Conservation (phyloP, 192 early-diverging fungal species). For the Spinellus fusiger region DNA sequence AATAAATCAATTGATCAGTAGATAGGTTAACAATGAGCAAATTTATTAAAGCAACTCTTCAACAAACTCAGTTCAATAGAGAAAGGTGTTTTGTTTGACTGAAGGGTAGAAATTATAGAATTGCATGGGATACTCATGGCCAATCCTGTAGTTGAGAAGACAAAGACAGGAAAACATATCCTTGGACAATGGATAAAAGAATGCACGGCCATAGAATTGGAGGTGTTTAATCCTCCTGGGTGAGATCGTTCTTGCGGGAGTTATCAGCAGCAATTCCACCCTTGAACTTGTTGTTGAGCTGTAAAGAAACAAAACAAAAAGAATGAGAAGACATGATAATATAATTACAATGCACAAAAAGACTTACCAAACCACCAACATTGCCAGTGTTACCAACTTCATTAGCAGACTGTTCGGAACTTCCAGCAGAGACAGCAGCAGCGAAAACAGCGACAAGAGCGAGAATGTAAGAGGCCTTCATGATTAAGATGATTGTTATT, state of each 20-base stretch:
- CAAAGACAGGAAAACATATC: too few relatives aligned
- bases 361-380: not conserved
- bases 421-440: constrained; percentile 1
- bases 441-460: not conserved
- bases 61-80: too few relatives aligned
- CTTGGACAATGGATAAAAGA: too few relatives aligned
- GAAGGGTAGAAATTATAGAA: too few relatives aligned
- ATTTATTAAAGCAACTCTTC: too few relatives aligned
- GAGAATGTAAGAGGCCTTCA: constrained; percentile 3
- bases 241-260: not conserved
- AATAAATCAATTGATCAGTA: too few relatives aligned
- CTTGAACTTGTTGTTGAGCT: constrained; percentile 4
- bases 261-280: not conserved
- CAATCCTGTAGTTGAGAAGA: too few relatives aligned
- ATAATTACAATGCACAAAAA: not conserved
- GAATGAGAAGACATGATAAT: not conserved
- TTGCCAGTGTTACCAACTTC: not conserved
- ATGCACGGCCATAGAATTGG: too few relatives aligned
- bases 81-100: too few relatives aligned
- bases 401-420: not conserved
- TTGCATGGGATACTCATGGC: too few relatives aligned
- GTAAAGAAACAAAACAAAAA: not conserved
- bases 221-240: not conserved
- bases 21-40: too few relatives aligned
- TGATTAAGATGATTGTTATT: constrained; percentile 3